Evolutionary conservation across 305 asterid genomes (phyloP), one percentile per base, ranked within the genome.

Genomic region (Solanum chacoense): DNA sequence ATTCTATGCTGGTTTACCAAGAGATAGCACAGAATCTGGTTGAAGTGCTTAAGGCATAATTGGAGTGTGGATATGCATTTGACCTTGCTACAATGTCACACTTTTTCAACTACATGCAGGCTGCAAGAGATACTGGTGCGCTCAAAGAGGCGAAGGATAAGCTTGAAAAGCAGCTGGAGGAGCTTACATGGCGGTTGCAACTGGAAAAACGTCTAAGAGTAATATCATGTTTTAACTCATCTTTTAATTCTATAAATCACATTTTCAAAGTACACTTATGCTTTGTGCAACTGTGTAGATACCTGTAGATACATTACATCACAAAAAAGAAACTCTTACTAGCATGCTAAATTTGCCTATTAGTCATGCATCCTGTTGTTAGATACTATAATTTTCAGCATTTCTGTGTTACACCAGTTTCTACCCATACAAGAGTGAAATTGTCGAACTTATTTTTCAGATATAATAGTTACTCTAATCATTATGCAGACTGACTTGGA

Each of bases 91-190:
- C 20, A 14, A 24, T 84, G 55, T 13, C 71, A 36, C 72, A 22
- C 85, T 86, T 90, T 22, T 80, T 79, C 90, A 50, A 78, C 78
- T 90, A 73, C 73, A 32, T 93, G 89, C 95, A 97, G 99, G 99
- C 98, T 93, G 99, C 99, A 78, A 95, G 98, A 91, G 99, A 97
- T 85, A 97, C 99, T 22, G 99, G 99, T 92, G 99, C 98, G 55
- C 98, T 97, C 91, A 95, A 95, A 95, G 99, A 97, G 94, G 99
- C 99, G 83, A 97, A 97, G 94, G 98, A 97, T 92, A 97, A 97
- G 95, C 98, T 97, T 88, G 99, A 96, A 88, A 97, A 96, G 91
- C 98, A 96, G 90, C 91, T 96, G 87, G 99, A 97, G 95, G 99
- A 97, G 77, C 97, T 96, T 80, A 96, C 98, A 7, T 96, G 98